A percentile compares a stretch with the other conserved stretches of the same genome.
These are phyloP conservation scores for Mortierella hygrophila DNA, from an alignment of 192 early-diverging fungal genomes.

Conservation along the genomic window DNA sequence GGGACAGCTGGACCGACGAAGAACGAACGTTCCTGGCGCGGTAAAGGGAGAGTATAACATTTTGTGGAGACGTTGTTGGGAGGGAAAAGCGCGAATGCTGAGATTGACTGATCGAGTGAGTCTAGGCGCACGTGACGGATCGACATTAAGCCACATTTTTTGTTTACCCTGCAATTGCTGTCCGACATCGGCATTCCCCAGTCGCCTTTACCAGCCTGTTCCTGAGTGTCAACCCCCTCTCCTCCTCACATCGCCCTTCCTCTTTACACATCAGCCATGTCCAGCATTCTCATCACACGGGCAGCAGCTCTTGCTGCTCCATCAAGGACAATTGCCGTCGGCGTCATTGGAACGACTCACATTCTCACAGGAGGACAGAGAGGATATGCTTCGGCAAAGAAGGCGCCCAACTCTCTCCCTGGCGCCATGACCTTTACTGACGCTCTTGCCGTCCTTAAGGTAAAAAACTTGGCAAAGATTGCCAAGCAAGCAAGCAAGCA, in stretches of 20 bases:
- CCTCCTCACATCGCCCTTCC: neutral
- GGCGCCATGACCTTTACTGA: constrained; percentile 56
- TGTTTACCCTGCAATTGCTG: constrained; percentile 11
- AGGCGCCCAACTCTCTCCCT: constrained; percentile 27
- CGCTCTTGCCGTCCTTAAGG: constrained; percentile 55
- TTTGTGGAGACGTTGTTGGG: too few relatives aligned
- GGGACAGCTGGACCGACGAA: too few relatives aligned
- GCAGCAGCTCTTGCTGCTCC: neutral
- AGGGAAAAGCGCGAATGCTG: too few relatives aligned
- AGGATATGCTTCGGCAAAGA: constrained; percentile 46
- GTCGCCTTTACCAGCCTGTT: neutral
- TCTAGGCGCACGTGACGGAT: constrained; percentile 3
- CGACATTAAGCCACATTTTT: constrained; percentile 1
- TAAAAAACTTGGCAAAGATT: constrained; percentile 12
- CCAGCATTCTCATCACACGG: constrained; percentile 27
- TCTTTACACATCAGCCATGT: constrained; percentile 20
- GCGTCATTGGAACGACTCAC: constrained; percentile 19
- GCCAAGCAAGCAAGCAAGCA: neutral
- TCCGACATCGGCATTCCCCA: constrained; percentile 1
- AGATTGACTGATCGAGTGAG: too few relatives aligned
- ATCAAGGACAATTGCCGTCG: constrained; percentile 24
- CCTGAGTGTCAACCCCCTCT: neutral
- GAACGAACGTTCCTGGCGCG: too few relatives aligned
- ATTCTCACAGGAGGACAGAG: constrained; percentile 29
- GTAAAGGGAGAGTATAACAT: too few relatives aligned